Evolutionary conservation across 441 rosid genomes (phyloP).

Genomic region (Biscutella laevigata): DNA sequence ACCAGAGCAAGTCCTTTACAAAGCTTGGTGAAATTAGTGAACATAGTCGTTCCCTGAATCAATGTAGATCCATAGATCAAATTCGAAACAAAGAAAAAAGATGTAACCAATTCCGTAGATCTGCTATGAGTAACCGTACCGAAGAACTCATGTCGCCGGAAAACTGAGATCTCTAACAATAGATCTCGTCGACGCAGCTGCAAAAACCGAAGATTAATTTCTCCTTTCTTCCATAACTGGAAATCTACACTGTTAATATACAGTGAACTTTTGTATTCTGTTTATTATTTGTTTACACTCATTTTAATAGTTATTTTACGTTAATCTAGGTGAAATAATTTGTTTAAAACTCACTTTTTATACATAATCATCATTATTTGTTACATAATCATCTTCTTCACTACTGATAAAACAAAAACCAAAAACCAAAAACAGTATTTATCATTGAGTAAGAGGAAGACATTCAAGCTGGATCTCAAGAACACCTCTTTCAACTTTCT

Average conservation of each 20-base stretch:
- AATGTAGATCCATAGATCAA: background rate
- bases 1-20: conserved; percentile 87
- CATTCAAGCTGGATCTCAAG: conserved; percentile 88
- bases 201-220: conserved; percentile 7
- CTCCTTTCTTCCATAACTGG: conserved; percentile 10
- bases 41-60: conserved; percentile 49
- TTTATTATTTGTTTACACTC: no score
- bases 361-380: no score
- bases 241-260: no score
- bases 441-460: conserved; percentile 77
- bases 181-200: conserved; percentile 23
- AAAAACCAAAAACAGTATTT: background rate
- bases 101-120: conserved; percentile 23
- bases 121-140: conserved; percentile 23
- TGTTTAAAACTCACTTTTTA: no score
- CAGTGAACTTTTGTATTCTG: no score
- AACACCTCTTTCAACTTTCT: conserved; percentile 82
- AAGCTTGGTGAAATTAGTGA: conserved; percentile 71
- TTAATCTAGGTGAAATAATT: no score
- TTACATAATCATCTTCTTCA: no score
- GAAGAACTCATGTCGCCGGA: conserved; percentile 57
- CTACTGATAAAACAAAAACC: no score
- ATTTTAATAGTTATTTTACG: no score
- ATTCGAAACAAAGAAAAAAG: background rate
- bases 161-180: conserved; percentile 13